Evolutionary conservation across 768 basidiomycete genomes (phyloP), one percentile per base, ranked within the genome.

Genomic region (Omphalotus guepiniiformis): DNA sequence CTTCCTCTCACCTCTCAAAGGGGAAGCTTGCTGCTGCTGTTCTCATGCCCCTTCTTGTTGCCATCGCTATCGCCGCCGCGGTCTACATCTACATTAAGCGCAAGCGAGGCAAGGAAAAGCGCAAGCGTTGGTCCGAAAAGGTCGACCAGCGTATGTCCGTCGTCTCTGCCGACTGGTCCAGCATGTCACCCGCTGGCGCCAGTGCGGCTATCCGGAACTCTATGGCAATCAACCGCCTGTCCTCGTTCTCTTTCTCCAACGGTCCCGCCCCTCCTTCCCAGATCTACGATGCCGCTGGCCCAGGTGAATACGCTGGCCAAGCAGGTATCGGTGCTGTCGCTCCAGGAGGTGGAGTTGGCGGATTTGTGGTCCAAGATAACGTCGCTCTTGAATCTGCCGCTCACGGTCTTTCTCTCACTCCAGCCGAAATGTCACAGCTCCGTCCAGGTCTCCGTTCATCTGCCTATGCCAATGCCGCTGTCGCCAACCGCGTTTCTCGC

Each of bases 101-200:
- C 49, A 56, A 63, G 25, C 74, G 65, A 52, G 70, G 71, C 41
- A 67, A 66, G 47, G 70, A 75, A 23, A 73, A 84, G 60, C 72
- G 77, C 57, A 74, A 68, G 61, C 71, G 72, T 18, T 92, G 79
- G 72, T 80, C 75, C 32, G 74, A 82, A 60, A 76, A 71, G 8
- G 63, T 92, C 62, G 88, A 92, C 68, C 81, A 80, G 63, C 84
- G 88, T 62, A 90, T 92, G 88, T 84, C 81, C 2, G 86, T 83
- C 40, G 87, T 90, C 54, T 83, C 81, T 5, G 67, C 74, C 16
- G 85, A 89, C 58, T 91, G 88, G 88, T 84, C 83, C 61, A 73
- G 75, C 36, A 80, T 89, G 55, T 78, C 83, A 6, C 68, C 72
- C 4, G 82, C 78, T 3, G 88, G 86, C 39, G 89, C 88, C 1